Evolutionary conservation across 495 filamentous ascomycete species (phyloP), one percentile per base, ranked within the genome.

Genomic region (Achaetomiella virescens): DNA sequence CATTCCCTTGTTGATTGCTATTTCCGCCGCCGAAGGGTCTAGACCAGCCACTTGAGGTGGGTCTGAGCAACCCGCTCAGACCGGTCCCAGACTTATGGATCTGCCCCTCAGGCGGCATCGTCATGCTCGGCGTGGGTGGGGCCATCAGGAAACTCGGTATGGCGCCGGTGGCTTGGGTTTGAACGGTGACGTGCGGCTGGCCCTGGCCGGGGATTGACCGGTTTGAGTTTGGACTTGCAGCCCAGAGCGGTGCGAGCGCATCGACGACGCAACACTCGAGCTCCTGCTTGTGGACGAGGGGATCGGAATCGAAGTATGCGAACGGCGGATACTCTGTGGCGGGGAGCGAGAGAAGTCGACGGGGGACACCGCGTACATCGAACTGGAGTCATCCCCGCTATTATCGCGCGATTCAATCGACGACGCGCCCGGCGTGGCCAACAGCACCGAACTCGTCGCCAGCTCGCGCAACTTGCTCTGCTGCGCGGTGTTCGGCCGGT

Each of bases 381-480:
- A 75, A 7, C 72, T 73, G 53, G 75, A 78, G 66, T 79, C 76
- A 61, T 79, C 76, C 44, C 74, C 76, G 54, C 71, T 74, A 59
- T 74, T 73, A 36, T 79, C 72, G 40, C 70, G 66, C 20, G 66
- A 69, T 35, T 70, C 66, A 8, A 64, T 63, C 11, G 67, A 27
- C 24, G 35, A 53, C 1, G 66, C 17, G 0, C 54, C 20, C 31
- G 73, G 69, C 22, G 74, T 73, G 24, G 77, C 71, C 1, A 82
- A 69, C 0, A 82, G 64, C 10, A 76, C 74, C 38, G 75, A 85
- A 60, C 78, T 84, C 8, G 76, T 80, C 37, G 88, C 89, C 47
- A 93, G 78, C 65, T 97, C 91, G 18, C 90, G 81, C 43, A 91
- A 79, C 45, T 88, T 84, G 64, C 79, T 88, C 58, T 88, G 85